Conservation (phyloP, 306 rosid species). For the Pterocarpus santalinus region DNA sequence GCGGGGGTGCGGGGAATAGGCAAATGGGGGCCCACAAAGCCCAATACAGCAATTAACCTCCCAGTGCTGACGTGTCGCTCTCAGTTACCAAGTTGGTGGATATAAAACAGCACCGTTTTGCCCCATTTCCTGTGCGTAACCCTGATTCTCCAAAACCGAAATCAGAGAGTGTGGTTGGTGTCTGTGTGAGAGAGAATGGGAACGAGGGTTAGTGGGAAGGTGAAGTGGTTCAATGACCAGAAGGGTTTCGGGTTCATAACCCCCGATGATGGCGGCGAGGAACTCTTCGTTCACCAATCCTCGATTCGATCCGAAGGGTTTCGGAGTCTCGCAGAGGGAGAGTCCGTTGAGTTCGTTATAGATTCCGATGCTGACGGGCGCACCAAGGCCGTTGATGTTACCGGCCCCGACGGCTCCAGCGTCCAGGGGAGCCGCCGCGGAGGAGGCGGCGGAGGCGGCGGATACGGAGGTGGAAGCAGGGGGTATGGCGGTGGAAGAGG, state of each 20-base stretch:
- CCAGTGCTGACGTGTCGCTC: constrained; percentile 29
- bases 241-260: constrained; percentile 94
- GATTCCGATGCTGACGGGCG: constrained; percentile 73
- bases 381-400: constrained; percentile 87
- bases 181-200: constrained; percentile 50
- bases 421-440: constrained; percentile 81
- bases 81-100: not conserved
- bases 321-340: constrained; percentile 83
- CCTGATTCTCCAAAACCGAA: not conserved
- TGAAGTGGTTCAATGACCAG: constrained; percentile 91
- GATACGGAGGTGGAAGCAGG: not conserved
- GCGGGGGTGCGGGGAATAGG: no score
- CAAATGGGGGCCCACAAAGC: constrained; percentile 12
- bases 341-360: constrained; percentile 73
- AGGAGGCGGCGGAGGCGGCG: constrained; percentile 31
- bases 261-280: constrained; percentile 80
- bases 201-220: constrained; percentile 68
- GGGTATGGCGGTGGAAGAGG: constrained; percentile 28
- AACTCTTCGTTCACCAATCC: constrained; percentile 87
- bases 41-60: not conserved
- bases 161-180: not conserved
- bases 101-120: not conserved
- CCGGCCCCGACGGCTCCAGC: constrained; percentile 65
- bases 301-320: constrained; percentile 82
- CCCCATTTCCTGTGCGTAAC: not conserved